Percentiles rank a stretch among this genome's conserved stretches.
These are phyloP conservation scores for Fusarium hostae DNA, from an alignment of 2,329 filamentous ascomycete genomes.

Conservation along the genomic window DNA sequence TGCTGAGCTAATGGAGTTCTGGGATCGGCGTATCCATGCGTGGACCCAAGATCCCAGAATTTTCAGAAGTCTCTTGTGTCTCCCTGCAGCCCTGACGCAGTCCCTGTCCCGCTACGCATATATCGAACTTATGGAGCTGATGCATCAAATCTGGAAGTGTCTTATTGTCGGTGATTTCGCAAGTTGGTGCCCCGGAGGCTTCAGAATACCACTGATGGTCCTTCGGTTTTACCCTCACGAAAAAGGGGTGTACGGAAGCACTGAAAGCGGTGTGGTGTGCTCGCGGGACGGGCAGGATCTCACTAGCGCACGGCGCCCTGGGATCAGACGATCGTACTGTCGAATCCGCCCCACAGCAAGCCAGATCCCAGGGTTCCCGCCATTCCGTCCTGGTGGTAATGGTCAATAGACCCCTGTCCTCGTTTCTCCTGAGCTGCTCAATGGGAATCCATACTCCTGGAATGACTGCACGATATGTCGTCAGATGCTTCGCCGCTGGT, in stretches of 20 bases:
- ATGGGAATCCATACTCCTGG: background rate
- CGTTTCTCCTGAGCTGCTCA: conserved; percentile 33
- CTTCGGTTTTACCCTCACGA: background rate
- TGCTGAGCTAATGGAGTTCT: conserved; percentile 36
- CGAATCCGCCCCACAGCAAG: conserved; percentile 41
- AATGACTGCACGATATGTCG: background rate
- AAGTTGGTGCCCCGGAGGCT: background rate
- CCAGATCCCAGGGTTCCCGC: conserved; percentile 47
- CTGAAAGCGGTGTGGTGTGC: conserved; percentile 42
- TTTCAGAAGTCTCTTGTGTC: background rate
- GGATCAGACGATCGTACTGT: conserved; percentile 47
- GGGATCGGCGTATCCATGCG: conserved; percentile 40
- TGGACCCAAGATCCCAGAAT: conserved; percentile 26
- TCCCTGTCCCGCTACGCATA: background rate
- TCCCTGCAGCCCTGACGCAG: background rate
- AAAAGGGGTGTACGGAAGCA: conserved; percentile 27
- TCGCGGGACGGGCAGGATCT: conserved; percentile 47
- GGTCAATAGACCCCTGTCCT: conserved; percentile 31
- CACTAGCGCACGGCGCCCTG: conserved; percentile 41
- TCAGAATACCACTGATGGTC: background rate
- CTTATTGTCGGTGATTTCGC: background rate
- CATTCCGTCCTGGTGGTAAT: conserved; percentile 36
- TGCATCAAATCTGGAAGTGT: background rate
- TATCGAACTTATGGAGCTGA: background rate
- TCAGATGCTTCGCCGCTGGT: conserved; percentile 23